Evolutionary conservation across 129 eudicot species (phyloP).

Genomic region (Solidago caesia): DNA sequence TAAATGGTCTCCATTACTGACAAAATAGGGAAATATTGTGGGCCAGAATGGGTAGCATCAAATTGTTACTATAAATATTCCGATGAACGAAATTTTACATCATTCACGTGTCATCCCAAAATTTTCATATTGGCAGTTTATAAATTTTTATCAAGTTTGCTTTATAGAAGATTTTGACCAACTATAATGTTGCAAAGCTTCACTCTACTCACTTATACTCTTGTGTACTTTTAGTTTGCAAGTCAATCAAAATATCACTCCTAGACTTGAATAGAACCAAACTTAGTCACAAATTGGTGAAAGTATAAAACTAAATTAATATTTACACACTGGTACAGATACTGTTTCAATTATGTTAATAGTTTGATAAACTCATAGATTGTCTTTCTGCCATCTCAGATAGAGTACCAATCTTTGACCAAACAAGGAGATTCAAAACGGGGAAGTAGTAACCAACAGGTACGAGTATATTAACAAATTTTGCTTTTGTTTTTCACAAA

Average conservation of each 20-base stretch:
- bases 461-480: slow-evolving; percentile 8
- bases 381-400: slow-evolving; percentile 28
- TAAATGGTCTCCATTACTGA: background rate
- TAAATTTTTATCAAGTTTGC: background rate
- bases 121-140: background rate
- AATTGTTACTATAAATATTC: background rate
- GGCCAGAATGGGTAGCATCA: background rate
- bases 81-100: background rate
- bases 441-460: slow-evolving; percentile 31
- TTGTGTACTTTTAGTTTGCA: too few relatives aligned
- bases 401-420: slow-evolving; percentile 14
- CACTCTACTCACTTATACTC: too few relatives aligned
- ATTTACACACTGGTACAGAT: background rate
- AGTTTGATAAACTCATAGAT: slow-evolving; percentile 17
- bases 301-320: background rate
- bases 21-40: background rate
- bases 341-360: slow-evolving; percentile 11
- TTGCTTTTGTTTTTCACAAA: background rate
- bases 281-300: background rate
- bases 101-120: background rate
- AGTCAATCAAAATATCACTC: background rate
- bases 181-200: background rate
- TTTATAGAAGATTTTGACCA: background rate
- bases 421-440: slow-evolving; percentile 27
- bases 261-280: background rate